These are phyloP conservation scores for Pharnaceum exiguum DNA, from an alignment of 148 eudicot species.

Conservation along the genomic window DNA sequence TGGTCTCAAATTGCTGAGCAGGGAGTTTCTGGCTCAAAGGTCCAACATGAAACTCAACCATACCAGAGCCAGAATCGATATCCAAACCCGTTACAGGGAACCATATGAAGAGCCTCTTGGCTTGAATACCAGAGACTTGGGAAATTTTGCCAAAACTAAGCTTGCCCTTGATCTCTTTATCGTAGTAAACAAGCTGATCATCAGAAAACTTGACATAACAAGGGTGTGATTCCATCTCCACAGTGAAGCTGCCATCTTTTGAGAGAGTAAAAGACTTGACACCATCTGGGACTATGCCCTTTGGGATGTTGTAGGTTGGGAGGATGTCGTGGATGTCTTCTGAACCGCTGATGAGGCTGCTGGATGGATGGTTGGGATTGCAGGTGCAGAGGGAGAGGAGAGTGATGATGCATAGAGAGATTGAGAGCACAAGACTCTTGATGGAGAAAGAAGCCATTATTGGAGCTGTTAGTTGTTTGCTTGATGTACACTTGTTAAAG, in stretches of 20 bases:
- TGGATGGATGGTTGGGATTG: constrained; percentile 6
- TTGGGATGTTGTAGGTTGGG: constrained; percentile 56
- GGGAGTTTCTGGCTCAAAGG: constrained; percentile 59
- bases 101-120: constrained; percentile 69
- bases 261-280: constrained; percentile 58
- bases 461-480: too few relatives aligned
- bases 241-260: constrained; percentile 41
- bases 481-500: too few relatives aligned
- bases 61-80: constrained; percentile 30
- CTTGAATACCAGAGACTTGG: constrained; percentile 71
- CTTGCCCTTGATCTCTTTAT: constrained; percentile 41
- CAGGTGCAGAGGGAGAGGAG: constrained; percentile 9
- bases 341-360: not conserved
- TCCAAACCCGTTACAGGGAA: constrained; percentile 55
- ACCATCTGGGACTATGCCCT: constrained; percentile 57
- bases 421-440: not conserved
- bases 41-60: constrained; percentile 65
- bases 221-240: constrained; percentile 37
- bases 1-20: constrained; percentile 41
- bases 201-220: constrained; percentile 60
- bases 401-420: constrained; percentile 18
- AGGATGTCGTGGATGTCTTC: constrained; percentile 74
- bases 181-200: constrained; percentile 64
- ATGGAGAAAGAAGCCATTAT: constrained; percentile 9
- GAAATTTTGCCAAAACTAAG: constrained; percentile 47